Conservation (phyloP, 192 early-diverging fungal species). For the Coemansia sp. region DNA sequence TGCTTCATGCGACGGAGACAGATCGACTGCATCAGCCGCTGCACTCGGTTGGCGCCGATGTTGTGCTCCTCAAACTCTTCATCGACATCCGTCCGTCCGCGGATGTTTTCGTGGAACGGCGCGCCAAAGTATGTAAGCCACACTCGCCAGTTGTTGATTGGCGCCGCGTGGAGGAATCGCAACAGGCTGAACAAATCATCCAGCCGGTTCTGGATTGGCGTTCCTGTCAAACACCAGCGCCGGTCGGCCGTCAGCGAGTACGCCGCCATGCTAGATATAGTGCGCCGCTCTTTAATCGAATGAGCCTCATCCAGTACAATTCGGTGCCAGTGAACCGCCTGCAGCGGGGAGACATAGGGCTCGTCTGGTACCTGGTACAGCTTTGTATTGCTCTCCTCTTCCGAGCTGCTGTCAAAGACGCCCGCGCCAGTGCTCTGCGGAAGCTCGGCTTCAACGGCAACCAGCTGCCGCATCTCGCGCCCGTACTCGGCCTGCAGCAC, state of each 20-base stretch:
- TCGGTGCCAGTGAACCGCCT: slow-evolving; percentile 75
- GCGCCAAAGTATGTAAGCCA: slow-evolving; percentile 76
- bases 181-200: slow-evolving; percentile 88
- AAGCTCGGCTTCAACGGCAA: background rate
- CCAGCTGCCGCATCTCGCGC: slow-evolving; percentile 33
- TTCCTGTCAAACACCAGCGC: slow-evolving; percentile 94
- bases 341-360: slow-evolving; percentile 50
- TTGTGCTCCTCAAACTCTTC: slow-evolving; percentile 27
- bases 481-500: slow-evolving; percentile 60
- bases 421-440: background rate
- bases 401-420: slow-evolving; percentile 32
- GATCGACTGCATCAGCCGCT: slow-evolving; percentile 52
- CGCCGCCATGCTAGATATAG: slow-evolving; percentile 72
- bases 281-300: slow-evolving; percentile 81
- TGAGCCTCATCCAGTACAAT: slow-evolving; percentile 96
- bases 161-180: slow-evolving; percentile 75
- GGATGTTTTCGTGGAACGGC: slow-evolving; percentile 66
- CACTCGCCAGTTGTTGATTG: slow-evolving; percentile 68
- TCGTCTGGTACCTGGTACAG: slow-evolving; percentile 30
- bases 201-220: slow-evolving; percentile 81
- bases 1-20: slow-evolving; percentile 86
- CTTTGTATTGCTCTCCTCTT: slow-evolving; percentile 32
- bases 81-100: slow-evolving; percentile 16
- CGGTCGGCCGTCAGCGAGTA: slow-evolving; percentile 64
- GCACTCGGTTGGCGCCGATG: slow-evolving; percentile 42